Conservation (phyloP, 2,329 filamentous ascomycete genomes). For the Dryadomyces quercus-mongolicae region DNA sequence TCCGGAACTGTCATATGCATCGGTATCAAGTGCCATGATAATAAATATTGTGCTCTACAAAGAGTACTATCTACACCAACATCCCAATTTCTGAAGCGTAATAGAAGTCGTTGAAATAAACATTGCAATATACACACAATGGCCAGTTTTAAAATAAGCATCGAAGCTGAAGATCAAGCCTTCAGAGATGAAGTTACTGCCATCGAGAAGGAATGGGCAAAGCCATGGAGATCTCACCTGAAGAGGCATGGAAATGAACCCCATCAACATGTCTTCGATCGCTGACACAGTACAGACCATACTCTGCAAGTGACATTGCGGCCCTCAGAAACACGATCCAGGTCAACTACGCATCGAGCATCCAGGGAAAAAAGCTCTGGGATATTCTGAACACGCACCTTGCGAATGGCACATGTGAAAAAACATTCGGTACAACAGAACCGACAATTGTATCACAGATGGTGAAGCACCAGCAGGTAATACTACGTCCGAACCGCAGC, state of each 20-base stretch:
- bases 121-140: slow-evolving; percentile 4
- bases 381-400: slow-evolving; percentile 20
- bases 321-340: slow-evolving; percentile 19
- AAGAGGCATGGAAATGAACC: slow-evolving; percentile 7
- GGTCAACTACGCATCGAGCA: slow-evolving; percentile 17
- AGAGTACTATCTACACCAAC: too few relatives aligned
- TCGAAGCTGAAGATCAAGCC: slow-evolving; percentile 17
- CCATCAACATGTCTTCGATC: too few relatives aligned
- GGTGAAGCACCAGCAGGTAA: slow-evolving; percentile 17
- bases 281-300: slow-evolving; percentile 12
- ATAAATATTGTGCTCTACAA: too few relatives aligned
- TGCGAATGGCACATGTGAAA: slow-evolving; percentile 20
- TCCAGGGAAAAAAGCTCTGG: slow-evolving; percentile 25
- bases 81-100: too few relatives aligned
- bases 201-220: slow-evolving; percentile 23
- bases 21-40: too few relatives aligned
- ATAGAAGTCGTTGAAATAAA: too few relatives aligned
- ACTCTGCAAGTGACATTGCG: slow-evolving; percentile 21
- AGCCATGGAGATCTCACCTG: slow-evolving; percentile 17
- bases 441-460: slow-evolving; percentile 23
- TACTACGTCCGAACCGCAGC: slow-evolving; percentile 3
- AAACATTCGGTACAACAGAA: slow-evolving; percentile 26
- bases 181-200: slow-evolving; percentile 21
- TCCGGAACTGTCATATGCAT: too few relatives aligned
- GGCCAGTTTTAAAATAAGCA: slow-evolving; percentile 10